Conservation (phyloP, 352 stramenopile genomes). For the Globisporangium polare region DNA sequence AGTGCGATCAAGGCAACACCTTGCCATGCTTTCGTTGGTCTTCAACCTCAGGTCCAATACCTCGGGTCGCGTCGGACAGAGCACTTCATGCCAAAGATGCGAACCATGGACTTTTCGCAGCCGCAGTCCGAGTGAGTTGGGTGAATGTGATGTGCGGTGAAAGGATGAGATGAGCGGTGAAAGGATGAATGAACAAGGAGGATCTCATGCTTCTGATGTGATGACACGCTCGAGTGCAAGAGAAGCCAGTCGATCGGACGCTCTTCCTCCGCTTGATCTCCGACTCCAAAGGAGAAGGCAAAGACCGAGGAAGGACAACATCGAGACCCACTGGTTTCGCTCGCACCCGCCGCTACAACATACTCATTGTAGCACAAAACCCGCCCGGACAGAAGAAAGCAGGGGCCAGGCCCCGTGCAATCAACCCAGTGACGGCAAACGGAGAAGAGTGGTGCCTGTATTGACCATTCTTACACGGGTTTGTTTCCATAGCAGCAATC, state of each 20-base stretch:
- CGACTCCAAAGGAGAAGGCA: not conserved
- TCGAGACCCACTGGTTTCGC: not conserved
- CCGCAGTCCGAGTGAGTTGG: not conserved
- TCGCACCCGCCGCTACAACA: constrained; percentile 19
- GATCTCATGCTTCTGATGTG: constrained; percentile 47
- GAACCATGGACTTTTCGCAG: too few relatives aligned
- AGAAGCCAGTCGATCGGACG: not conserved
- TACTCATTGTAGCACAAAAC: constrained; percentile 61
- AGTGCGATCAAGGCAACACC: not conserved
- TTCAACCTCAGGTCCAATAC: too few relatives aligned
- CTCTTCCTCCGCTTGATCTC: not conserved
- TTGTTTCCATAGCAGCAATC: constrained; percentile 23
- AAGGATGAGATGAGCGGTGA: not conserved
- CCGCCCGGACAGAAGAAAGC: constrained; percentile 90
- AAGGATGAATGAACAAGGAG: constrained; percentile 10
- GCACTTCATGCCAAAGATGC: too few relatives aligned
- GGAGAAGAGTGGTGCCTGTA: constrained; percentile 23
- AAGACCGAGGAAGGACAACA: not conserved
- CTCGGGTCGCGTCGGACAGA: too few relatives aligned
- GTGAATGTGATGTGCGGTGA: not conserved
- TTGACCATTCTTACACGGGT: constrained; percentile 14
- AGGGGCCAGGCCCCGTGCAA: constrained; percentile 34
- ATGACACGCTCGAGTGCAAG: constrained; percentile 2
- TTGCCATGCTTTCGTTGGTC: not conserved
- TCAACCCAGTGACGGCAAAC: constrained; percentile 90